Evolutionary conservation across 495 filamentous ascomycete genomes (phyloP).

Genomic region (Daldinia decipiens): DNA sequence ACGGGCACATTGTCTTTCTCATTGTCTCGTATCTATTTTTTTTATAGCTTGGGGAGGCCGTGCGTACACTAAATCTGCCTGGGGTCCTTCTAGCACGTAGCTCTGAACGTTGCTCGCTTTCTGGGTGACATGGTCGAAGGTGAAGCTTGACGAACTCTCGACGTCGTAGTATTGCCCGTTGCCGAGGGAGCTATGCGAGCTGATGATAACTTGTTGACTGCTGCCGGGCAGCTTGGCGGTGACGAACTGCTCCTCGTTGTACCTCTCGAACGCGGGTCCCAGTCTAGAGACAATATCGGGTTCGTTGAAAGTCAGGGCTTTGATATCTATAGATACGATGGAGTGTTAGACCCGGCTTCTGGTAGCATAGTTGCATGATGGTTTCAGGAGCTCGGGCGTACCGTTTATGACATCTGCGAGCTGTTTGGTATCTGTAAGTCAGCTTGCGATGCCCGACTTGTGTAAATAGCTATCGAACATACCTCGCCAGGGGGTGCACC

Average conservation of each 20-base stretch:
- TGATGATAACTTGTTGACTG: slow-evolving; percentile 87
- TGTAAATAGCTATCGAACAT: slow-evolving; percentile 44
- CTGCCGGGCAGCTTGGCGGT: slow-evolving; percentile 89
- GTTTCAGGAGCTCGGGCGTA: slow-evolving; percentile 52
- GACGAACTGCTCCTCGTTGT: slow-evolving; percentile 93
- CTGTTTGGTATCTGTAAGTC: slow-evolving; percentile 56
- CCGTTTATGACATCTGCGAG: slow-evolving; percentile 90
- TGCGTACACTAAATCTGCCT: slow-evolving; percentile 81
- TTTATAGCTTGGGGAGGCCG: not conserved
- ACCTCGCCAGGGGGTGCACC: slow-evolving; percentile 98
- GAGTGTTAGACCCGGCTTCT: too few species aligned
- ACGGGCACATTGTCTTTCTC: not conserved
- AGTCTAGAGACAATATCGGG: slow-evolving; percentile 74
- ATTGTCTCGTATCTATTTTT: not conserved
- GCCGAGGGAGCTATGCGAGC: slow-evolving; percentile 81
- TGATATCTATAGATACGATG: slow-evolving; percentile 73
- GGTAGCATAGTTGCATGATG: not conserved
- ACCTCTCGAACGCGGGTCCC: slow-evolving; percentile 85
- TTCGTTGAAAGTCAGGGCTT: slow-evolving; percentile 78
- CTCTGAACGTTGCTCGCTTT: slow-evolving; percentile 86
- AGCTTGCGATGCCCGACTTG: slow-evolving; percentile 15
- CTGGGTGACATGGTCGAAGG: slow-evolving; percentile 87
- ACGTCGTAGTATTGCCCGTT: slow-evolving; percentile 87
- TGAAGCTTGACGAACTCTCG: slow-evolving; percentile 84
- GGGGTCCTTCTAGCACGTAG: slow-evolving; percentile 79